Percentiles rank a stretch among this genome's conserved stretches.
These are phyloP conservation scores for Aristolochia contorta DNA, from an alignment of 164 flowering plant genomes.

Conservation along the genomic window DNA sequence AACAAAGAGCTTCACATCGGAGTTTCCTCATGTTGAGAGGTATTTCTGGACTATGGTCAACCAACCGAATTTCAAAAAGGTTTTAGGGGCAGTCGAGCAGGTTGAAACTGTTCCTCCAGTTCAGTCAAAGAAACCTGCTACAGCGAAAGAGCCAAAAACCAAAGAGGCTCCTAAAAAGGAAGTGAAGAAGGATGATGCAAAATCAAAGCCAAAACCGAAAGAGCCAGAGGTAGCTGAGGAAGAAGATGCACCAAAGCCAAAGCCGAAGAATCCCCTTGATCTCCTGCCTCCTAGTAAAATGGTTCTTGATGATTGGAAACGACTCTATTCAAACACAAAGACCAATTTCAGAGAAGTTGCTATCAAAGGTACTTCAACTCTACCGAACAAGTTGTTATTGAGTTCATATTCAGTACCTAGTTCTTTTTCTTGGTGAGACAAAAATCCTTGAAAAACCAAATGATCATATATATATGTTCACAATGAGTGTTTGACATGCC, in stretches of 20 bases:
- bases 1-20: conserved; percentile 75
- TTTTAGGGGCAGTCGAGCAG: conserved; percentile 78
- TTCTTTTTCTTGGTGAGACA: background rate
- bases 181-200: conserved; percentile 25
- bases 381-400: background rate
- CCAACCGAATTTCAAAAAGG: conserved; percentile 68
- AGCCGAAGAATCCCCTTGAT: conserved; percentile 90
- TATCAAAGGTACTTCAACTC: conserved; percentile 61
- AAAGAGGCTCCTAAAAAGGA: conserved; percentile 35
- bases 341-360: conserved; percentile 90
- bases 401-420: background rate
- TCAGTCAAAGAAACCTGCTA: conserved; percentile 35
- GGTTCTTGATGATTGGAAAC: conserved; percentile 66
- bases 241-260: conserved; percentile 94
- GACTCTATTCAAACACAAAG: conserved; percentile 81
- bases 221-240: conserved; percentile 34
- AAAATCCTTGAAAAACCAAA: too few relatives aligned
- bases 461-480: too few relatives aligned
- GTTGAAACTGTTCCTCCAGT: conserved; percentile 55
- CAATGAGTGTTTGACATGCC: too few relatives aligned
- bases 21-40: conserved; percentile 89
- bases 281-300: conserved; percentile 53
- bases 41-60: conserved; percentile 96
- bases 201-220: conserved; percentile 19
- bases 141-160: conserved; percentile 39